Conservation (phyloP, 192 early-diverging fungal genomes). For the Coemansia sp. region DNA sequence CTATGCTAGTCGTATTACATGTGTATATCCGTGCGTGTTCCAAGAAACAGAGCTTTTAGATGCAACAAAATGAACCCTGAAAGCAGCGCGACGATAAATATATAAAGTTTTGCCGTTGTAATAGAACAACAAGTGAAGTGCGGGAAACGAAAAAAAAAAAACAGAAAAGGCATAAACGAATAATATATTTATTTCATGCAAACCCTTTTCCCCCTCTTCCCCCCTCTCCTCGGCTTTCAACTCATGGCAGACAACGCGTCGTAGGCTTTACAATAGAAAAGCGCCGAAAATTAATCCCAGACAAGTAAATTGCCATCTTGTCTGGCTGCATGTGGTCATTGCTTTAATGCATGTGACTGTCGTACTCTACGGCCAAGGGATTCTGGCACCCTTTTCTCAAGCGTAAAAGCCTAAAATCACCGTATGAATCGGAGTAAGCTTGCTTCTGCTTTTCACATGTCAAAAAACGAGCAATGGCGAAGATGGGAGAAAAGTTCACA, state of each 20-base stretch:
- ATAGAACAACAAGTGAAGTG: background rate
- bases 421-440: background rate
- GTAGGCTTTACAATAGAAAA: slow-evolving; percentile 4
- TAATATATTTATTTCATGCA: slow-evolving; percentile 2
- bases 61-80: background rate
- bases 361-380: background rate
- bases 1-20: background rate
- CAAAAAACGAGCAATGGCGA: background rate
- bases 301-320: slow-evolving; percentile 6
- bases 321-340: slow-evolving; percentile 9
- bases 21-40: background rate
- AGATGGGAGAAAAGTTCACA: background rate
- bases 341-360: slow-evolving; percentile 3
- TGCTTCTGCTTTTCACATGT: background rate
- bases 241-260: background rate
- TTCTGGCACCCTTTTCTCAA: background rate
- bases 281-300: slow-evolving; percentile 2
- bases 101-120: background rate
- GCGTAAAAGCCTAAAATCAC: background rate
- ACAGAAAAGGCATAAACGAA: background rate
- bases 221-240: background rate
- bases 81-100: background rate
- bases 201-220: background rate
- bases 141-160: background rate
- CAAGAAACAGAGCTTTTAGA: background rate